Percentiles rank a stretch among this genome's conserved stretches.
These are phyloP conservation scores for Cryptosporidium baileyi DNA, from an alignment of 169 alveolate species.

Conservation along the genomic window DNA sequence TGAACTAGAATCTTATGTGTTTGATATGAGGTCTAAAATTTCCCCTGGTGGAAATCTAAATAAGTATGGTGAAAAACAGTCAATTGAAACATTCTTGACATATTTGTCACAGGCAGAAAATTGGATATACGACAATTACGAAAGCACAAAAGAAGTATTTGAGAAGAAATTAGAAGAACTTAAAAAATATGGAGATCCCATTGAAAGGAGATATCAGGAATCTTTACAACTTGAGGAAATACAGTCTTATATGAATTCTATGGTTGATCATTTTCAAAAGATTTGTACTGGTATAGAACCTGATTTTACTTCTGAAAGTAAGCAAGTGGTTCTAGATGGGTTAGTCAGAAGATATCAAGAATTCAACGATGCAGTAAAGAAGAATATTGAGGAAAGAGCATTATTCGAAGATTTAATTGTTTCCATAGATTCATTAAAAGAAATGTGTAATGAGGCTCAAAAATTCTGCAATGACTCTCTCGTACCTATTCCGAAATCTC, in stretches of 20 bases:
- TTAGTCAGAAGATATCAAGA: slow-evolving; percentile 19
- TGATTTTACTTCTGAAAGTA: slow-evolving; percentile 64
- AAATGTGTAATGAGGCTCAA: slow-evolving; percentile 31
- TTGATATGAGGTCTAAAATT: slow-evolving; percentile 59
- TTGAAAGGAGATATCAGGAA: slow-evolving; percentile 56
- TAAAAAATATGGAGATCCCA: slow-evolving; percentile 37
- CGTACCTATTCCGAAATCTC: slow-evolving; percentile 34
- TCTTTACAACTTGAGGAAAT: slow-evolving; percentile 39
- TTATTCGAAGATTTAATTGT: slow-evolving; percentile 20
- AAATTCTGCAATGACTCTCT: slow-evolving; percentile 33
- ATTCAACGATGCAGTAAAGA: slow-evolving; percentile 11
- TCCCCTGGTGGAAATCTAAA: slow-evolving; percentile 60
- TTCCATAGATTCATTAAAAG: slow-evolving; percentile 23
- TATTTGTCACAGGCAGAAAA: slow-evolving; percentile 69
- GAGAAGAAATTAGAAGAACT: slow-evolving; percentile 55
- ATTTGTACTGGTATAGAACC: slow-evolving; percentile 6
- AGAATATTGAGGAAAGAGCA: slow-evolving; percentile 43
- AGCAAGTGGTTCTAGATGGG: slow-evolving; percentile 19
- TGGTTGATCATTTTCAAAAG: slow-evolving; percentile 34
- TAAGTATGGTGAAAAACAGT: slow-evolving; percentile 31
- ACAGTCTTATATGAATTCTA: slow-evolving; percentile 34
- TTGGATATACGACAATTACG: slow-evolving; percentile 72
- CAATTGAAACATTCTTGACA: slow-evolving; percentile 18
- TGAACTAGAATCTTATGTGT: slow-evolving; percentile 74
- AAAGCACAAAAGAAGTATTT: slow-evolving; percentile 56